Conservation (phyloP, 2,329 filamentous ascomycete genomes). For the Trichoderma citrinoviride region DNA sequence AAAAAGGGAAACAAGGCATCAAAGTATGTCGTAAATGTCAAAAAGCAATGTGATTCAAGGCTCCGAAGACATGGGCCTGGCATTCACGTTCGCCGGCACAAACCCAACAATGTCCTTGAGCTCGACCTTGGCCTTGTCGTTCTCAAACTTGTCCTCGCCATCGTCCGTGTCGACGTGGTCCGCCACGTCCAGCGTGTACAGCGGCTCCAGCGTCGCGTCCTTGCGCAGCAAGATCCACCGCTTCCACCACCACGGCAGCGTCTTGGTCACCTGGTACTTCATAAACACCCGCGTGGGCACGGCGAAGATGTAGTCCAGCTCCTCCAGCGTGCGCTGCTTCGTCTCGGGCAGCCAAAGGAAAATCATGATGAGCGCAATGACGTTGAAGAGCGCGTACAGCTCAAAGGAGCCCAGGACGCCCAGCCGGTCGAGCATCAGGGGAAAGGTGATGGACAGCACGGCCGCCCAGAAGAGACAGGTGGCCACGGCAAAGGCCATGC, state of each 20-base stretch:
- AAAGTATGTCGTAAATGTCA: not conserved
- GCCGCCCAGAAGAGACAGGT: slow-evolving; percentile 61
- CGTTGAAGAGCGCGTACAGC: slow-evolving; percentile 55
- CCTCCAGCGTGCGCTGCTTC: slow-evolving; percentile 53
- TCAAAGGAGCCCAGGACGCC: slow-evolving; percentile 51
- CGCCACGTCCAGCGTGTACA: slow-evolving; percentile 43
- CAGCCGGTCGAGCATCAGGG: slow-evolving; percentile 49
- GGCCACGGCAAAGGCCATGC: slow-evolving; percentile 68
- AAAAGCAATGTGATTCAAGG: not conserved
- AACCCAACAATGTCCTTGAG: slow-evolving; percentile 39
- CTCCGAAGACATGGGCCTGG: not conserved
- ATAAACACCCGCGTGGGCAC: slow-evolving; percentile 58
- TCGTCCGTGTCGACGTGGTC: slow-evolving; percentile 35
- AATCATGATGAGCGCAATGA: slow-evolving; percentile 54
- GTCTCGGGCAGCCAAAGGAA: slow-evolving; percentile 59
- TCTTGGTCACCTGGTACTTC: slow-evolving; percentile 55
- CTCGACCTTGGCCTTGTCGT: slow-evolving; percentile 41
- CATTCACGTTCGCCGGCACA: slow-evolving; percentile 26
- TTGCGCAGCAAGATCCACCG: slow-evolving; percentile 54
- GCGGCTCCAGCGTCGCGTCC: slow-evolving; percentile 39
- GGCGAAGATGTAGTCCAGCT: slow-evolving; percentile 60
- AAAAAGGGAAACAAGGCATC: not conserved
- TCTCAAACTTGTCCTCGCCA: slow-evolving; percentile 35
- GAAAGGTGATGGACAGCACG: slow-evolving; percentile 63
- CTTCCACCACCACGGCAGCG: slow-evolving; percentile 60